Evolutionary conservation across 108 stramenopile species (phyloP).

Genomic region (Conticribra guillardii): DNA sequence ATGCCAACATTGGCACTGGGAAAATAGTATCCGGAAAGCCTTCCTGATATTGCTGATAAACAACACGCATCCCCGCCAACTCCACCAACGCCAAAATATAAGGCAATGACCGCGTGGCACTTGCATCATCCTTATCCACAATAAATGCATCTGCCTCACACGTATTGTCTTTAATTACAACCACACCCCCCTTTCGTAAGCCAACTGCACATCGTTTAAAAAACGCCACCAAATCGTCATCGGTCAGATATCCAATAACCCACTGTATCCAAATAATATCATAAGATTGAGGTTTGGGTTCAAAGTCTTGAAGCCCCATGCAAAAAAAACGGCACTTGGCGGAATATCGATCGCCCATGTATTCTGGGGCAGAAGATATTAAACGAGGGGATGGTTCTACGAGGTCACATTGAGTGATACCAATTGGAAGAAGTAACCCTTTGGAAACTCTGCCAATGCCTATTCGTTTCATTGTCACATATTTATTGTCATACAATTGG

Average conservation of each 20-base stretch:
- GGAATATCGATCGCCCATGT: conserved; percentile 64
- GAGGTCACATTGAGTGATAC: conserved; percentile 71
- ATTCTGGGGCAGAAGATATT: conserved; percentile 81
- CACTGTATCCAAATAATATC: conserved; percentile 95
- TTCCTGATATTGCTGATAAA: conserved; percentile 60
- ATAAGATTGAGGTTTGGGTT: conserved; percentile 64
- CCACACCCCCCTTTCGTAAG: conserved; percentile 71
- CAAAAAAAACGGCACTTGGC: conserved; percentile 79
- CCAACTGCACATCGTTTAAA: conserved; percentile 66
- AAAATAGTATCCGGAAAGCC: conserved; percentile 90
- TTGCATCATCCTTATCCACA: conserved; percentile 87
- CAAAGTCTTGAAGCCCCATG: conserved; percentile 85
- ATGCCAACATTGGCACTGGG: conserved; percentile 88
- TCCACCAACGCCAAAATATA: conserved; percentile 80
- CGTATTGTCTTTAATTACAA: conserved; percentile 92
- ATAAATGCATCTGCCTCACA: conserved; percentile 77
- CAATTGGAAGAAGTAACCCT: conserved; percentile 80
- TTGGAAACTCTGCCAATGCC: conserved; percentile 93
- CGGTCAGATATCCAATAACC: conserved; percentile 90
- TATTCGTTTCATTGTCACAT: neutral
- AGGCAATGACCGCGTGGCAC: conserved; percentile 72
- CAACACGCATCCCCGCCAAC: conserved; percentile 72
- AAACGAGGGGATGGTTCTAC: conserved; percentile 92
- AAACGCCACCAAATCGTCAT: conserved; percentile 83
- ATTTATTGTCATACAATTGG: too few species aligned